Base-by-base conservation (phyloP, 495 filamentous ascomycete genomes). In the Neurospora sp. region DNA sequence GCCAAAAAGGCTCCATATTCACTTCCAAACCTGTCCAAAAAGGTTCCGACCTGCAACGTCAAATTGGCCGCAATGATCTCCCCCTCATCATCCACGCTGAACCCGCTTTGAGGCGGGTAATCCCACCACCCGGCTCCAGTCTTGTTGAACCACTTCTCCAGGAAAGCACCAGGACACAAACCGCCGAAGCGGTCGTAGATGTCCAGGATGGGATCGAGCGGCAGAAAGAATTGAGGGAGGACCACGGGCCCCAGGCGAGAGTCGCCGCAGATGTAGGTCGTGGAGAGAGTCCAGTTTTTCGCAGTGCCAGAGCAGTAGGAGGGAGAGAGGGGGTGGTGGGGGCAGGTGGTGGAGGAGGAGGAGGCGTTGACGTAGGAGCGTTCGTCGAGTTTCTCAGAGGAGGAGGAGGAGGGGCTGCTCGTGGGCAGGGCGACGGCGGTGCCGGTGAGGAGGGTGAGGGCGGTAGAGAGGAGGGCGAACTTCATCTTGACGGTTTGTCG, bases 11-110 rank as follows among this genome's bases (percentile, higher is more conserved):
- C 79, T 23, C 83, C 83, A 69, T 79, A 81, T 74, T 88, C 84
- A 14, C 78, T 79, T 0, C 88, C 88, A 72, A 89, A 90, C 9
- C 88, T 80, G 73, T 90, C 88, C n/a, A 90, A 62, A 72, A 87
- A 77, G 69, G 82, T 82, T 7, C 86, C 87, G 1, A 76, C 79
- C 6, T 72, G 72, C 0, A 90, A 79, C 1, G 83, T 85, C 46
- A 85, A 78, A 38, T 84, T 84, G 3, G 85, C 86, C 20, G 79
- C 69, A 62, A 89, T 88, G 1, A 83, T 78, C 0, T 62, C 46
- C 0, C 80, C 78, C 0, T 48, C 73, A 14, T 75, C 77, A 72
- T 81, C 78, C 4, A 84, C 40, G 10, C 81, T 73, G 72, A 86
- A 89, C 2, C 88, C 88, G 18, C 83, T 73, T 5, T 77, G 35